phyloP scores from a whole-genome alignment of 2,329 filamentous ascomycete genomes.

The Fusarium austroafricanum region DNA sequence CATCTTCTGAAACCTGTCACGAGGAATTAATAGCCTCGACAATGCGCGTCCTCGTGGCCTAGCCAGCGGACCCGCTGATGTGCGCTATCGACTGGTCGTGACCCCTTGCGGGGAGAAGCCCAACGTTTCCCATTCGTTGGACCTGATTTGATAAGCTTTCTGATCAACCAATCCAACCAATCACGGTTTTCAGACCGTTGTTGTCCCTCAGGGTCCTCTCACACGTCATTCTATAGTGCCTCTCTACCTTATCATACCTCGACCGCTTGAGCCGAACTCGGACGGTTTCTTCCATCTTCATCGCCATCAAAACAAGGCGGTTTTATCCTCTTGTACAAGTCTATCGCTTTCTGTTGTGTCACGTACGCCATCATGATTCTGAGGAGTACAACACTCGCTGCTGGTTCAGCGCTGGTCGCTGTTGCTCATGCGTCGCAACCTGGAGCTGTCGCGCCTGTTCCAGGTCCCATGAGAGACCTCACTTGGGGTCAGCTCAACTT shows the following conservation, averaged over 20 bases:
- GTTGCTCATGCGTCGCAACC: slow-evolving; percentile 73
- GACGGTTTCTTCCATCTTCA: slow-evolving; percentile 19
- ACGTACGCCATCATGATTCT: slow-evolving; percentile 42
- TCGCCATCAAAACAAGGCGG: slow-evolving; percentile 13
- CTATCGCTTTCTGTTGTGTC: not conserved
- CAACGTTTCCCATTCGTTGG: not conserved
- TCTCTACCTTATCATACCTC: slow-evolving; percentile 35
- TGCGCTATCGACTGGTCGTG: slow-evolving; percentile 27
- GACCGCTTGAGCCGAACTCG: slow-evolving; percentile 28
- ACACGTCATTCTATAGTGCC: slow-evolving; percentile 31
- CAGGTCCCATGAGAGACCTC: slow-evolving; percentile 84
- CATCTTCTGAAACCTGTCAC: slow-evolving; percentile 15
- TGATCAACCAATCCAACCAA: not conserved
- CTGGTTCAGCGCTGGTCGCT: slow-evolving; percentile 50
- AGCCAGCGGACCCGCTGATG: slow-evolving; percentile 33
- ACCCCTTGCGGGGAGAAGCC: slow-evolving; percentile 26
- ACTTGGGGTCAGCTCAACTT: slow-evolving; percentile 97
- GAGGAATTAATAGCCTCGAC: slow-evolving; percentile 4
- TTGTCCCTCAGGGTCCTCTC: slow-evolving; percentile 34
- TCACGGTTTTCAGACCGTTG: not conserved
- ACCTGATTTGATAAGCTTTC: slow-evolving; percentile 1
- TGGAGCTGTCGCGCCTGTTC: slow-evolving; percentile 79
- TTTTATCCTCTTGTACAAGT: slow-evolving; percentile 11
- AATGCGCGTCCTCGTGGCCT: slow-evolving; percentile 31
- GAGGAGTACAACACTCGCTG: slow-evolving; percentile 37